phyloP scores from a whole-genome alignment of 306 rosid species.

The Lathyrus oleraceus region DNA sequence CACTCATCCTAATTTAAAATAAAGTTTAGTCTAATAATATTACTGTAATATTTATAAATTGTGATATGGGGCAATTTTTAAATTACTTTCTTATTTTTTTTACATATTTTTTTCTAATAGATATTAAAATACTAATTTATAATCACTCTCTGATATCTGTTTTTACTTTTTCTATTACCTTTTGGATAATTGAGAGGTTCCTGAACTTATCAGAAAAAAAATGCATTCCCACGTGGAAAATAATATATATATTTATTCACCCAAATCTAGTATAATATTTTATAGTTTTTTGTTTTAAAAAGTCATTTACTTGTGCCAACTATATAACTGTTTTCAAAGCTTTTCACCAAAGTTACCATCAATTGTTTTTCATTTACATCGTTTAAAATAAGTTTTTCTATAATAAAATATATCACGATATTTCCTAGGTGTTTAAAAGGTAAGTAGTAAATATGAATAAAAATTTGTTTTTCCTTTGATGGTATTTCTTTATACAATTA shows the following conservation, averaged over 20 bases:
- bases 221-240: conserved; percentile 23
- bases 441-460: not conserved
- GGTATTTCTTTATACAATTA: not conserved
- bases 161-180: not conserved
- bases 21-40: too few species aligned
- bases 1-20: too few species aligned
- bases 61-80: too few species aligned
- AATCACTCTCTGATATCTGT: conserved; percentile 13
- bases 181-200: conserved; percentile 31
- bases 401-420: not conserved
- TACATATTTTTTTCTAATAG: too few species aligned
- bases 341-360: not conserved
- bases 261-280: not conserved
- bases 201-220: conserved; percentile 21
- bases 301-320: conserved; percentile 1
- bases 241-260: not conserved
- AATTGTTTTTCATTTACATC: not conserved
- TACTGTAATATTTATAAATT: too few species aligned
- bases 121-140: not conserved
- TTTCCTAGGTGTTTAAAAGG: not conserved
- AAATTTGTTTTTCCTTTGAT: not conserved
- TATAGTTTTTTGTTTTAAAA: not conserved
- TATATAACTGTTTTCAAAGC: not conserved
- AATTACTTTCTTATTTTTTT: too few species aligned
- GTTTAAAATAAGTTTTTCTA: not conserved